Conservation (phyloP, 306 rosid genomes). For the Luffa acutangula region DNA sequence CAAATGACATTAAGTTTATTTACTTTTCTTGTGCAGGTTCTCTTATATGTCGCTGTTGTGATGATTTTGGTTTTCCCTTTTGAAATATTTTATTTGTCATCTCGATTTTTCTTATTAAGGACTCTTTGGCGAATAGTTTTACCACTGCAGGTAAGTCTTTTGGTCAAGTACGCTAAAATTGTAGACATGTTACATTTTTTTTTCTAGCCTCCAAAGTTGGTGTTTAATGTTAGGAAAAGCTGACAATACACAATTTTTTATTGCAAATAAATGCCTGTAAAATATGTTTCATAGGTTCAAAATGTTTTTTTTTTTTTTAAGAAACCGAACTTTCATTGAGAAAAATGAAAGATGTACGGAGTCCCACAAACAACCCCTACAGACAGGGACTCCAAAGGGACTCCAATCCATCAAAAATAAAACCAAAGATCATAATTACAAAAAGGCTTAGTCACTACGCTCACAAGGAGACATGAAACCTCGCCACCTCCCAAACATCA, state of each 20-base stretch:
- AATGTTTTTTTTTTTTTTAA: too few species aligned
- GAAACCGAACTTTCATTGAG: too few species aligned
- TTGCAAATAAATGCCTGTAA: background rate
- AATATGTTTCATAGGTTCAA: background rate
- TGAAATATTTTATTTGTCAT: conserved; percentile 82
- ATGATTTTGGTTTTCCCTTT: conserved; percentile 84
- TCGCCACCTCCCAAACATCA: too few species aligned
- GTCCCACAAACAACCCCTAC: too few species aligned
- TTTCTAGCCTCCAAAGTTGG: background rate
- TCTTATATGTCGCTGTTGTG: conserved; percentile 69
- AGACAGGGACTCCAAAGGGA: too few species aligned
- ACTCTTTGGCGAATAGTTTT: conserved; percentile 87
- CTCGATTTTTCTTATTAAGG: conserved; percentile 82
- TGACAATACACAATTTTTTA: background rate
- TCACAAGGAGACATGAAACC: too few species aligned
- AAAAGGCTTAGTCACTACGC: too few species aligned
- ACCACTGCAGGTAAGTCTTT: conserved; percentile 83
- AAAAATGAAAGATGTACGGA: too few species aligned
- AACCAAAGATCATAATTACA: too few species aligned
- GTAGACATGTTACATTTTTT: background rate
- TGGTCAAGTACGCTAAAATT: background rate
- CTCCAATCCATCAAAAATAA: too few species aligned
- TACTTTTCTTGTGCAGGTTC: conserved; percentile 67
- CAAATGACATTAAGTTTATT: conserved; percentile 22
- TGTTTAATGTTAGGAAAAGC: background rate